Percentiles rank a stretch among this genome's conserved stretches.
Conservation (phyloP, 169 alveolate species). For the Amoebophrya sp. region DNA sequence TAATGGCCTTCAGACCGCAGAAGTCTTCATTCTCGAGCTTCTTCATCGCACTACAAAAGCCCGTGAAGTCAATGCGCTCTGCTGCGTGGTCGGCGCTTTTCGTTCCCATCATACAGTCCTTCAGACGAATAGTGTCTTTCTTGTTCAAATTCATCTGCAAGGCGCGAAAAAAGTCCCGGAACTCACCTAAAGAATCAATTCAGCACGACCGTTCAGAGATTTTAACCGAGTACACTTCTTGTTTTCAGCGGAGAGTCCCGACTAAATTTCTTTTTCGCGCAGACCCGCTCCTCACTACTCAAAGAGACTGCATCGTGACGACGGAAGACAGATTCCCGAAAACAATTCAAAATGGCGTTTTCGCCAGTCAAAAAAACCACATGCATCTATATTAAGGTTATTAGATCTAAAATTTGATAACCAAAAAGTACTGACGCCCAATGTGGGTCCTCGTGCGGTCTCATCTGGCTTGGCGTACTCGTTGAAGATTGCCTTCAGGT, state of each 20-base stretch:
- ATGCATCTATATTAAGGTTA: background rate
- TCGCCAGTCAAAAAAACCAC: background rate
- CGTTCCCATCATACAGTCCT: background rate
- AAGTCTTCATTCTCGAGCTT: background rate
- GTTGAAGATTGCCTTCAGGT: conserved; percentile 25
- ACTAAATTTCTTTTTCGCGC: background rate
- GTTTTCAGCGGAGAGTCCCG: background rate
- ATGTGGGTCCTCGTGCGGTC: background rate
- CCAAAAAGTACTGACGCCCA: background rate
- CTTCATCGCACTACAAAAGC: background rate
- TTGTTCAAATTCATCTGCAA: background rate
- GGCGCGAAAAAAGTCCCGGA: conserved; percentile 1
- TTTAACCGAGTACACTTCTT: background rate
- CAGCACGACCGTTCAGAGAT: background rate
- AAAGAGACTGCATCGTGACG: background rate
- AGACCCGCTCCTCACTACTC: background rate
- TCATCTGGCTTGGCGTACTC: background rate
- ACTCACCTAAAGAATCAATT: background rate
- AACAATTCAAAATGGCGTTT: background rate
- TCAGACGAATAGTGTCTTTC: background rate
- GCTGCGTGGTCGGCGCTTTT: background rate
- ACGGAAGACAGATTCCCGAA: background rate
- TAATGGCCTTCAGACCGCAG: background rate
- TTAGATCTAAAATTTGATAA: too few relatives aligned
- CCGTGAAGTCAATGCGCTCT: background rate